A percentile compares a stretch with the other conserved stretches of the same genome.
These are phyloP conservation scores for Kodamaea anthophila DNA, from an alignment of 1,139 yeast genomes.

Conservation along the genomic window DNA sequence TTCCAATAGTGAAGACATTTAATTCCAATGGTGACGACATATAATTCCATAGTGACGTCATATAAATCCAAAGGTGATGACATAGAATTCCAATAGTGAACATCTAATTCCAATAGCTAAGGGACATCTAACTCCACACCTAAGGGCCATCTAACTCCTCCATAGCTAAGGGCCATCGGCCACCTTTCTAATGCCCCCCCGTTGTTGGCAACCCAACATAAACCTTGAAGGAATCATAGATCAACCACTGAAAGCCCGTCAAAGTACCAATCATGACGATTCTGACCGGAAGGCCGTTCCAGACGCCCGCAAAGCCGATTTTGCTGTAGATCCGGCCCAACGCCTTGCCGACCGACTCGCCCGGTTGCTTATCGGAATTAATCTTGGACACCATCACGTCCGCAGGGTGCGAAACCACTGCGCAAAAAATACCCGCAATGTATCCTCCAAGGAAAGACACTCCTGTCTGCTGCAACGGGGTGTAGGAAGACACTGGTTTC, in stretches of 20 bases:
- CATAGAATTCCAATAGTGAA: too few species aligned
- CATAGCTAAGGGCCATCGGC: too few species aligned
- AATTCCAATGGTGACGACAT: too few species aligned
- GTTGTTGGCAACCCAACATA: slow-evolving; percentile 89
- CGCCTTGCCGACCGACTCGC: slow-evolving; percentile 64
- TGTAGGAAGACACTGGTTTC: slow-evolving; percentile 34
- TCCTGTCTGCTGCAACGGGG: slow-evolving; percentile 72
- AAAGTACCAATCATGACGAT: slow-evolving; percentile 94
- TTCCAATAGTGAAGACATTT: too few species aligned
- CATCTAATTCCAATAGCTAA: too few species aligned
- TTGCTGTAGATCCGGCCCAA: slow-evolving; percentile 64
- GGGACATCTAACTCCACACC: too few species aligned
- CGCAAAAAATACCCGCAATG: slow-evolving; percentile 94
- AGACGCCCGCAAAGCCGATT: slow-evolving; percentile 84
- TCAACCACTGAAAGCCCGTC: slow-evolving; percentile 94
- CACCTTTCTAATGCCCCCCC: slow-evolving; percentile 52
- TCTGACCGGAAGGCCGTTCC: slow-evolving; percentile 94
- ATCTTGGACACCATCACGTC: slow-evolving; percentile 95
- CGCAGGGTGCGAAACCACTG: slow-evolving; percentile 92
- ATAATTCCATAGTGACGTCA: too few species aligned
- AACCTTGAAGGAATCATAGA: slow-evolving; percentile 91
- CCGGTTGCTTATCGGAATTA: slow-evolving; percentile 64
- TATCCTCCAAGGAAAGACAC: slow-evolving; percentile 92
- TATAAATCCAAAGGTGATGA: too few species aligned
- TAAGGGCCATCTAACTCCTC: too few species aligned